Base-by-base conservation (phyloP, 768 basidiomycete species). In the Glaciozyma antarctica region DNA sequence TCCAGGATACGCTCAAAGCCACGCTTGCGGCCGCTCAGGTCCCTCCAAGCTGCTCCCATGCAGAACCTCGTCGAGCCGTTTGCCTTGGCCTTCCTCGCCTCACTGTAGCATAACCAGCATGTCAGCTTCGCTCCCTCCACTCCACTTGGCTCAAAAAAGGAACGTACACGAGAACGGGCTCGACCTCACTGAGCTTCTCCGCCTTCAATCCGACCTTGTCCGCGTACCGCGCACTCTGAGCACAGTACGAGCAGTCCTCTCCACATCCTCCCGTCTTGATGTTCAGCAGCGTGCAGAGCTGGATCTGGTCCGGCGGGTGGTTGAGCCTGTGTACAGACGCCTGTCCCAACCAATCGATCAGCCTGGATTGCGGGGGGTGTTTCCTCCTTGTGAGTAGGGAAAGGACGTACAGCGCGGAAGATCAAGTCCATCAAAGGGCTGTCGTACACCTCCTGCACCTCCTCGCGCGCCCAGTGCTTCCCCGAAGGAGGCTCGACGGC, bases 1-100 rank as follows among this genome's bases (percentile, higher is more conserved):
- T 84, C 80, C 68, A 98, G 79, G 73, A 98, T 97, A 72, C 84
- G 83, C 75, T 95, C 89, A 70, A 98, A 98, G 0, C 93, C 92
- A 51, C 88, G 82, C 77, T 94, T 95, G 68, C 90, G 83, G 3
- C 94, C 91, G 15, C 88, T 85, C 62, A 97, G 83, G 75, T 95
- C 94, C 69, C 94, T 81, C 94, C 94, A 99, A 8, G 94, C 94
- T 6, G 94, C 93, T 64, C 94, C 94, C 94, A 97, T 98, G 77
- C 94, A 98, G 79, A 98, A 98, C 32, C 94, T 82, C 24, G 94
- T 98, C 75, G 90, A 92, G 43, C 94, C 94, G 76, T 97, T 98
- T 71, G 81, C 93, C 75, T 95, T 98, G 30, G 94, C 94, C 75
- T 87, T 86, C 17, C 89, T 83, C 26, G 94, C 94, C 34, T 91